These are phyloP conservation scores for Rehmannia glutinosa DNA, from an alignment of 257 asterid genomes.

Conservation along the genomic window DNA sequence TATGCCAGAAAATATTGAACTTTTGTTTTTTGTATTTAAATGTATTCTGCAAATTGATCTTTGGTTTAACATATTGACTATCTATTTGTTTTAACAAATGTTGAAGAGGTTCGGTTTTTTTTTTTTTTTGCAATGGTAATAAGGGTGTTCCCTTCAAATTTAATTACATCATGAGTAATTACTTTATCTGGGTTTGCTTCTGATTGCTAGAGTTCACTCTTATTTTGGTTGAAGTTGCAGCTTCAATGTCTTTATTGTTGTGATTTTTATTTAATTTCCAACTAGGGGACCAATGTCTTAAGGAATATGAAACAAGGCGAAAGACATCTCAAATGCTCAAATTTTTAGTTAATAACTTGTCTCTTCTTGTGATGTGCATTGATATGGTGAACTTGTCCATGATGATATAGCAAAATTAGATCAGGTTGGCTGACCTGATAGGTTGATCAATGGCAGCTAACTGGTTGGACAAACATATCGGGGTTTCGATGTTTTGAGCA, in stretches of 20 bases:
- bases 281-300: too few species aligned
- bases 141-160: neutral
- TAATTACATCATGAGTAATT: neutral
- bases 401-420: neutral
- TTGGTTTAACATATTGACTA: neutral
- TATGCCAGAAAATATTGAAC: neutral
- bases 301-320: too few species aligned
- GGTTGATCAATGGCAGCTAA: neutral
- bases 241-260: neutral
- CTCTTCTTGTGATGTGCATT: neutral
- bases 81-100: neutral
- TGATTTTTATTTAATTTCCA: neutral
- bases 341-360: too few species aligned
- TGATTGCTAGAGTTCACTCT: neutral
- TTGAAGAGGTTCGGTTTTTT: too few species aligned
- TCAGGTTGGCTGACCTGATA: neutral
- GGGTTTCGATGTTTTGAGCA: neutral
- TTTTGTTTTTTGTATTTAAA: neutral
- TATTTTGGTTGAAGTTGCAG: neutral
- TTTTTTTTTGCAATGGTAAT: too few species aligned
- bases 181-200: neutral
- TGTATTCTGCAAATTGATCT: neutral
- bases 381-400: neutral
- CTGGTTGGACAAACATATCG: neutral
- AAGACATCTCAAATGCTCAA: too few species aligned